phyloP scores from a whole-genome alignment of 306 rosid genomes.

The Oxytropis ochrocephala region DNA sequence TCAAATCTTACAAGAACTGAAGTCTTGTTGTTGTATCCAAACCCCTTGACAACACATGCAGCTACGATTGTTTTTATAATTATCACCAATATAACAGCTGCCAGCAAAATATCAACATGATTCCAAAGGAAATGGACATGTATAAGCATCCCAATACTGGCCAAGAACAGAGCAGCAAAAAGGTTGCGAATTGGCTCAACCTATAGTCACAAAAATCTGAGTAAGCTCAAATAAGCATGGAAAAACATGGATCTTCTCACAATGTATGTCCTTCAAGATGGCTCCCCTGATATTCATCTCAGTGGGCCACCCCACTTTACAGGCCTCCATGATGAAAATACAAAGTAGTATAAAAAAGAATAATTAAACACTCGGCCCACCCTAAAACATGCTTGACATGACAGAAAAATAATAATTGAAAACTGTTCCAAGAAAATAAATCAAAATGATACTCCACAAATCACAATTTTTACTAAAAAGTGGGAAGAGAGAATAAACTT shows the following conservation, averaged over 20 bases:
- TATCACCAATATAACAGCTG: slow-evolving; percentile 91
- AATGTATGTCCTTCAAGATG: slow-evolving; percentile 3
- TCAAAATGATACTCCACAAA: slow-evolving; percentile 15
- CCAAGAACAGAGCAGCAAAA: slow-evolving; percentile 94
- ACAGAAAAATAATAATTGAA: neutral
- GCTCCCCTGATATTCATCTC: slow-evolving; percentile 12
- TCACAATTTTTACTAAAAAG: neutral
- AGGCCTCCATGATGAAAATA: slow-evolving; percentile 4
- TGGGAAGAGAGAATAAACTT: neutral
- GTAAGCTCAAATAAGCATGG: slow-evolving; percentile 24
- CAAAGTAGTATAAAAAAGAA: neutral
- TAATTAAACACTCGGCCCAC: neutral
- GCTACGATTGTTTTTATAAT: slow-evolving; percentile 71
- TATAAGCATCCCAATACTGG: slow-evolving; percentile 98
- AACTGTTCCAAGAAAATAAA: neutral
- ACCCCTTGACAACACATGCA: slow-evolving; percentile 82
- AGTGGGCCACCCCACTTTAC: neutral
- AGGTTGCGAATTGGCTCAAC: slow-evolving; percentile 96
- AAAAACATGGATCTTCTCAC: slow-evolving; percentile 18
- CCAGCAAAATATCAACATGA: slow-evolving; percentile 91
- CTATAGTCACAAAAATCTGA: slow-evolving; percentile 40
- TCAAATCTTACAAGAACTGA: slow-evolving; percentile 77
- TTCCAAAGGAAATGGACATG: slow-evolving; percentile 97
- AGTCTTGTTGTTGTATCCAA: slow-evolving; percentile 87
- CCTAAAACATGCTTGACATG: neutral